A percentile compares a stretch with the other conserved stretches of the same genome.
Conservation (phyloP, 1,284 basidiomycete genomes). For the Apiotrichum gamsii region DNA sequence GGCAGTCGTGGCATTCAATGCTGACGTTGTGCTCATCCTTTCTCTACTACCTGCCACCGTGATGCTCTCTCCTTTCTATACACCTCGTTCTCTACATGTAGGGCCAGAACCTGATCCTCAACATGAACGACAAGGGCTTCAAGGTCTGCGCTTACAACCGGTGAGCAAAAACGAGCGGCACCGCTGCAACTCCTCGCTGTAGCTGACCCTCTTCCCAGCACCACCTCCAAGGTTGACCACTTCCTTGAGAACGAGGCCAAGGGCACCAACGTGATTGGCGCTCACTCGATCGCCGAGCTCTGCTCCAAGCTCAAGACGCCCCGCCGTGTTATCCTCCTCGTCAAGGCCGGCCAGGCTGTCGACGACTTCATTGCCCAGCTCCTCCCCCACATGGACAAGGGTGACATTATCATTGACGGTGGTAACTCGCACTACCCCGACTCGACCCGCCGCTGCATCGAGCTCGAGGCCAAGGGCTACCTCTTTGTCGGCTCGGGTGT, state of each 20-base stretch:
- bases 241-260: slow-evolving; percentile 98
- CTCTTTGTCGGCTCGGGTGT: slow-evolving; percentile 99
- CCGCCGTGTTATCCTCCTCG: slow-evolving; percentile 79
- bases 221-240: slow-evolving; percentile 88
- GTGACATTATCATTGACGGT: slow-evolving; percentile 96
- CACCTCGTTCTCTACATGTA: slow-evolving; percentile 37
- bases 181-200: background rate
- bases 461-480: slow-evolving; percentile 88
- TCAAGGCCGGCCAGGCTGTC: slow-evolving; percentile 61
- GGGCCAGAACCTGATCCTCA: slow-evolving; percentile 94
- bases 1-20: no score
- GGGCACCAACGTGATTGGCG: slow-evolving; percentile 92
- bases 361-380: slow-evolving; percentile 57
- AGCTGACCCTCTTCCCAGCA: slow-evolving; percentile 46
- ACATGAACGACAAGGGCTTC: slow-evolving; percentile 99
- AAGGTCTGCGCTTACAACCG: slow-evolving; percentile 96
- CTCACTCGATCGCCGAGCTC: slow-evolving; percentile 87
- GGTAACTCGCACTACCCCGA: slow-evolving; percentile 99
- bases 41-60: background rate
- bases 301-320: slow-evolving; percentile 55
- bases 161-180: slow-evolving; percentile 25
- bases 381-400: slow-evolving; percentile 56
- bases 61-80: background rate
- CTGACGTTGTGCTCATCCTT: no score
- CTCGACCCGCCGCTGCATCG: slow-evolving; percentile 87